phyloP scores from a whole-genome alignment of 2,329 filamentous ascomycete genomes.

The Annulohypoxylon truncatum region DNA sequence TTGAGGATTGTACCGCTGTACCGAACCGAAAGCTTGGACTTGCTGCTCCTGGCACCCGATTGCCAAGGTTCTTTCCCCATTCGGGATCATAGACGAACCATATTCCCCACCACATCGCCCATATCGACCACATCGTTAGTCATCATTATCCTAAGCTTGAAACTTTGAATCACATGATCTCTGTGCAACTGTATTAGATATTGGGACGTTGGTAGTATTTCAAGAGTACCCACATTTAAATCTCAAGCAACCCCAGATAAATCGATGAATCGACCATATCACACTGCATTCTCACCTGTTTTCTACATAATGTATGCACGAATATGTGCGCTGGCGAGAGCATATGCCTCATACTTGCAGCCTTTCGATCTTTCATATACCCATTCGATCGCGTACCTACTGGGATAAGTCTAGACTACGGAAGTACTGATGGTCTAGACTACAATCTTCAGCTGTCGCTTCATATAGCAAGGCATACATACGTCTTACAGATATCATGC shows the following conservation, averaged over 20 bases:
- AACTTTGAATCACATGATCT: slow-evolving; percentile 24
- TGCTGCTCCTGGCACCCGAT: slow-evolving; percentile 26
- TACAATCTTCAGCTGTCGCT: slow-evolving; percentile 5
- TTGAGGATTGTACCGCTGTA: slow-evolving; percentile 28
- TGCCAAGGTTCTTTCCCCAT: slow-evolving; percentile 41
- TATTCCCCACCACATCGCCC: background rate
- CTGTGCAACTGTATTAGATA: background rate
- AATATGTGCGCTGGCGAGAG: background rate
- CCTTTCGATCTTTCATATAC: background rate
- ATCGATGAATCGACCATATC: background rate
- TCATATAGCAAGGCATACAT: slow-evolving; percentile 13
- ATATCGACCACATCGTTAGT: slow-evolving; percentile 1
- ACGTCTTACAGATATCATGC: background rate
- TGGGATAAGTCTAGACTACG: slow-evolving; percentile 18
- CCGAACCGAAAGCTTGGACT: slow-evolving; percentile 35
- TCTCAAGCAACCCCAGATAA: background rate
- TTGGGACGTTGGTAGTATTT: background rate
- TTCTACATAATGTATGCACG: background rate
- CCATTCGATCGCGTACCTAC: background rate
- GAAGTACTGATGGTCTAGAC: slow-evolving; percentile 22
- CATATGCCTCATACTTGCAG: background rate
- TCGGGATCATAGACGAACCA: slow-evolving; percentile 25
- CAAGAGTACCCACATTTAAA: slow-evolving; percentile 7
- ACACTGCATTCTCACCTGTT: slow-evolving; percentile 4
- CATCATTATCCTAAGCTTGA: background rate